Conservation (phyloP, 2,329 filamentous ascomycete genomes). For the Colletotrichum spinosum region DNA sequence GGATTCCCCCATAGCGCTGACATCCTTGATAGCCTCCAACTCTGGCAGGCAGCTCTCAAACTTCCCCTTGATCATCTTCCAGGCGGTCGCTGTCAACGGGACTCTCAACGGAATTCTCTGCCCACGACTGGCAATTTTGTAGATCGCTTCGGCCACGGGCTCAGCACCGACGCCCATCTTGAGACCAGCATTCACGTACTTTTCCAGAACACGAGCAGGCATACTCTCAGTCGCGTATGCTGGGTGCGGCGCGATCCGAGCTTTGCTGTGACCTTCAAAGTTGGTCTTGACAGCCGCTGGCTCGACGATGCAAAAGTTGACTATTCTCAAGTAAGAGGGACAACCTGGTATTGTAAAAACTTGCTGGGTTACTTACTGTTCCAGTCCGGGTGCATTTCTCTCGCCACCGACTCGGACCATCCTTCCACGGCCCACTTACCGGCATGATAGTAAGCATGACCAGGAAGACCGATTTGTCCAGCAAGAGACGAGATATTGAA, state of each 20-base stretch:
- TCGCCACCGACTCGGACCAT: slow-evolving; percentile 40
- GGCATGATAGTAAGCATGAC: slow-evolving; percentile 41
- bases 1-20: slow-evolving; percentile 41
- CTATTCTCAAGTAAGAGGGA: neutral
- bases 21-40: slow-evolving; percentile 49
- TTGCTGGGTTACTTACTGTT: slow-evolving; percentile 33
- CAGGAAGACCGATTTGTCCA: slow-evolving; percentile 38
- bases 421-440: slow-evolving; percentile 42
- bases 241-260: slow-evolving; percentile 47
- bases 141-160: slow-evolving; percentile 52
- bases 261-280: slow-evolving; percentile 42
- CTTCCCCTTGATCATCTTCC: slow-evolving; percentile 47
- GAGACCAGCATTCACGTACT: slow-evolving; percentile 25
- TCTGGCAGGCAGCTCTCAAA: slow-evolving; percentile 44
- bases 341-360: no score
- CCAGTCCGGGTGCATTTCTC: slow-evolving; percentile 40
- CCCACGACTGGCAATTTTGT: slow-evolving; percentile 47
- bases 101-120: slow-evolving; percentile 53
- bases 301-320: slow-evolving; percentile 54
- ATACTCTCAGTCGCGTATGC: slow-evolving; percentile 50
- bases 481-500: slow-evolving; percentile 40
- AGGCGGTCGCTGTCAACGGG: slow-evolving; percentile 54
- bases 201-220: slow-evolving; percentile 45
- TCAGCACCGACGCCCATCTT: slow-evolving; percentile 41
- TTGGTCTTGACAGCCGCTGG: slow-evolving; percentile 54